A percentile compares a stretch with the other conserved stretches of the same genome.
Conservation (phyloP, 306 rosid genomes). For the Hylodesmum podocarpum region DNA sequence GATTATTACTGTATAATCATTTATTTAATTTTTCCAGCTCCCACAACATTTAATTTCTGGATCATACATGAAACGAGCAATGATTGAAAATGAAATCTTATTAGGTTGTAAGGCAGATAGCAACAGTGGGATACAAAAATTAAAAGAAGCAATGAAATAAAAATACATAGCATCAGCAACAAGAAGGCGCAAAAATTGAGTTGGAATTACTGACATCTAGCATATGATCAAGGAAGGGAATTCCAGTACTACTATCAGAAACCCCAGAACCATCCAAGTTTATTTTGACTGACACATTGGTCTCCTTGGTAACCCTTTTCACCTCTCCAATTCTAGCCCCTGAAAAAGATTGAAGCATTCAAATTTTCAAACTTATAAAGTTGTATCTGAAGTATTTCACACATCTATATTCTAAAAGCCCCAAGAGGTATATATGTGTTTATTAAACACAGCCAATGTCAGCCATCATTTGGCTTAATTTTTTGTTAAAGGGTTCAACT, state of each 20-base stretch:
- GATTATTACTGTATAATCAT: background rate
- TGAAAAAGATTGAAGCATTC: conserved; percentile 29
- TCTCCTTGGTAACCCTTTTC: conserved; percentile 83
- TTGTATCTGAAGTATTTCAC: background rate
- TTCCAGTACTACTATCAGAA: conserved; percentile 75
- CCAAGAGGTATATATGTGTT: too few relatives aligned
- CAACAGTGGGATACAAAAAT: background rate
- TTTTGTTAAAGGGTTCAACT: background rate
- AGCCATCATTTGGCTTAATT: background rate
- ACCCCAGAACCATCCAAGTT: conserved; percentile 87
- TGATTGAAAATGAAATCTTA: background rate
- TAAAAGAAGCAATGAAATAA: background rate
- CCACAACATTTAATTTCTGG: background rate
- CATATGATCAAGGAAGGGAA: conserved; percentile 98
- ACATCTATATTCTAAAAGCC: background rate
- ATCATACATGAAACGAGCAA: background rate
- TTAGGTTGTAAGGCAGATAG: background rate
- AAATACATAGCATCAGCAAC: background rate
- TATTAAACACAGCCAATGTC: background rate
- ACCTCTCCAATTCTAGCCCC: conserved; percentile 86
- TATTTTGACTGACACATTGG: conserved; percentile 78
- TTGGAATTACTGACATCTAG: conserved; percentile 68
- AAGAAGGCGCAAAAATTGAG: background rate
- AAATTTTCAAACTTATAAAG: background rate
- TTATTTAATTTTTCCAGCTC: background rate